Evolutionary conservation across 2,329 filamentous ascomycete genomes (phyloP), one percentile per base, ranked within the genome.

Genomic region (Pseudogymnoascus sp.): DNA sequence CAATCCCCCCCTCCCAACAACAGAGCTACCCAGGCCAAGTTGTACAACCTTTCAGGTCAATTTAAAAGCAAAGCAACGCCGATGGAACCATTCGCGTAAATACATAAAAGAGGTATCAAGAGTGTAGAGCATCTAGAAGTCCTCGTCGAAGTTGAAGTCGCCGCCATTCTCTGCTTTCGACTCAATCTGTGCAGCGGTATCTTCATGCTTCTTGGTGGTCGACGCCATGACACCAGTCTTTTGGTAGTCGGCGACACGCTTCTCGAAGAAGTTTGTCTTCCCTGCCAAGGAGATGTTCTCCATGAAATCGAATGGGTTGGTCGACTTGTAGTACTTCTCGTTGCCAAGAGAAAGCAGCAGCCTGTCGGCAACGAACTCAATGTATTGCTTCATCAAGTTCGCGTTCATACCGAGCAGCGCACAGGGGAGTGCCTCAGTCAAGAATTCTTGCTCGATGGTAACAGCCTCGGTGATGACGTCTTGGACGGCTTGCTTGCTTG

Each of bases 251-350:
- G 88, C 94, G 61, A 99, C 94, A 69, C 94, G 90, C 89, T 99
- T 99, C 88, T 99, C 94, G 74, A 99, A 99, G 84, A 99, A 99
- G 85, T 99, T 99, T 74, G 94, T 99, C 89, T 99, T 99, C 76
- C 94, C 94, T 58, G 91, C 90, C 9, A 99, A 83, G 19, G 94
- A 97, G 76, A 99, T 99, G 78, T 96, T 96, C 83, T 99, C 94
- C 94, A 99, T 99, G 77, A 99, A 99, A 82, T 99, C 94, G 74
- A 99, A 99, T 73, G 94, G 94, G 79, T 99, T 99, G 74, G 86
- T 83, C 23, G 88, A 80, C 72, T 94, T 89, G 84, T 95, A 99
- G 70, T 89, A 81, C 82, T 96, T 97, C 69, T 89, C 83, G 76
- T 96, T 96, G 71, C 94, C 94, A 52, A 99, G 88, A 30, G 94